phyloP scores from a whole-genome alignment of 805 yeast genomes.

The Starmera dryadoides region DNA sequence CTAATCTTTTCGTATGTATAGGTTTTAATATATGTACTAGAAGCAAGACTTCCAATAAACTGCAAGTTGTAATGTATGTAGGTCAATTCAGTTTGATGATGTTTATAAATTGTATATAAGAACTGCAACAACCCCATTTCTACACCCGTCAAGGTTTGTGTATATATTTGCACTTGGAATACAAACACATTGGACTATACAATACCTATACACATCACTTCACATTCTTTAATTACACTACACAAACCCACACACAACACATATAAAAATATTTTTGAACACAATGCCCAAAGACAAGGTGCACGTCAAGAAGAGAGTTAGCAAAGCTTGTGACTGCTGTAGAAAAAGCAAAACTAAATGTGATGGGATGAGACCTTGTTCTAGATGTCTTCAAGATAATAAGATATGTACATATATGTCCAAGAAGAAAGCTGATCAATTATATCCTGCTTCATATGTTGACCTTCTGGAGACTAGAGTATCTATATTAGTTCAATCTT shows the following conservation, averaged over 20 bases:
- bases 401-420: constrained; percentile 51
- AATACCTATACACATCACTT: not conserved
- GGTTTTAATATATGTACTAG: no score
- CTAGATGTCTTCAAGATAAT: constrained; percentile 44
- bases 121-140: no score
- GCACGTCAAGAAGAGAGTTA: constrained; percentile 23
- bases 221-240: not conserved
- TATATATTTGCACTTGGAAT: no score
- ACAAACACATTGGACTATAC: no score
- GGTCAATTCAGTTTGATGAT: no score
- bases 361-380: constrained; percentile 41
- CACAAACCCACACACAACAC: no score
- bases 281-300: not conserved
- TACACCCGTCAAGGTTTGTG: no score
- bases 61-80: no score
- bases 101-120: no score
- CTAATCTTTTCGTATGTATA: no score
- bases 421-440: constrained; percentile 40
- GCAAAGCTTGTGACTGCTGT: constrained; percentile 41
- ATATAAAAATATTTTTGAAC: not conserved
- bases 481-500: constrained; percentile 36
- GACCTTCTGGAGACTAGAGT: constrained; percentile 43
- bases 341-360: constrained; percentile 37
- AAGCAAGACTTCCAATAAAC: no score
- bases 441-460: constrained; percentile 38